Evolutionary conservation across 106 monocot species (phyloP), one percentile per base, ranked within the genome.

Genomic region (Alisma plantagoaquatica): DNA sequence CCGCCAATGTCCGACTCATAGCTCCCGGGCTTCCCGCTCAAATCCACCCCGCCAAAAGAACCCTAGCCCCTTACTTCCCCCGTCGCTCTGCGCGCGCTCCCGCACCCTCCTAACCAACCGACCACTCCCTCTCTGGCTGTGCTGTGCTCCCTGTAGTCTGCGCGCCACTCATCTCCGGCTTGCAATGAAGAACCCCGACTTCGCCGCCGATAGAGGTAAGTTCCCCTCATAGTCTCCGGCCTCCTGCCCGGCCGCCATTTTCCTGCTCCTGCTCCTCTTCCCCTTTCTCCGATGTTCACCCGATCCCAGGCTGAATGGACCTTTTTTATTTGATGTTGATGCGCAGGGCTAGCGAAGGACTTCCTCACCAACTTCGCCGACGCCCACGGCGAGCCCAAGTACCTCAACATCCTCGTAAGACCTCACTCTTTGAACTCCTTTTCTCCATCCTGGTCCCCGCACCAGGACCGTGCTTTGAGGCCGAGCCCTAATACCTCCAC

Each of bases 291-390:
- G 23, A 5, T 23, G 28, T 30, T 31, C 42, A 46, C 43, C 44
- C 29, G 27, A 9, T 49, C 45, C 2, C 78, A 87, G 93, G 63
- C 16, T n/a, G n/a, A n/a, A n/a, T n/a, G n/a, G n/a, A n/a, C n/a
- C n/a, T n/a, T n/a, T n/a, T n/a, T n/a, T n/a, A n/a, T n/a, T n/a
- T n/a, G n/a, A n/a, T n/a, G n/a, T n/a, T n/a, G n/a, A n/a, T n/a
- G n/a, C n/a, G n/a, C n/a, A n/a, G n/a, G n/a, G n/a, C 77, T 83
- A 19, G 94, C 84, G 16, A 84, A 65, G 72, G 94, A 94, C 29
- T 94, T 94, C 77, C 64, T 94, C 55, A 68, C 9, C 43, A 88
- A 88, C 70, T 94, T 88, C 55, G 70, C 80, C 1, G 81, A 81
- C 56, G 67, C 70, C 32, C 59, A 69, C 23, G 94, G 88, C 23